phyloP scores from a whole-genome alignment of 1,284 basidiomycete species.

The Hemileia vastatrix region DNA sequence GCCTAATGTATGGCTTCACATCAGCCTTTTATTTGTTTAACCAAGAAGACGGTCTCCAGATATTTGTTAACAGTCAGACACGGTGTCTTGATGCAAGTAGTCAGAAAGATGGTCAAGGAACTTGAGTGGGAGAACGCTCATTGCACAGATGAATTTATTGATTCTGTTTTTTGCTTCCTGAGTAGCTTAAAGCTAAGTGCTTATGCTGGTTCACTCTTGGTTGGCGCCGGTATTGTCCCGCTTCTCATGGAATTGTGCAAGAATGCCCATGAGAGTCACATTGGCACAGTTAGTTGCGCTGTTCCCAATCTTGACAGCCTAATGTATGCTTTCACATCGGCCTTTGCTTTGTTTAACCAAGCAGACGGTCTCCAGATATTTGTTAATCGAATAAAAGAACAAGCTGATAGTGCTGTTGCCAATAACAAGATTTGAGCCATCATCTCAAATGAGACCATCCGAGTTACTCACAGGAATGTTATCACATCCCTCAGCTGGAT shows the following conservation, averaged over 20 bases:
- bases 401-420: conserved; percentile 27
- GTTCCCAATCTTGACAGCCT: no score
- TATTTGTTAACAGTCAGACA: conserved; percentile 90
- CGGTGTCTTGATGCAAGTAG: conserved; percentile 76
- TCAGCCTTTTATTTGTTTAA: conserved; percentile 83
- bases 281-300: no score
- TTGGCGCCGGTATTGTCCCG: conserved; percentile 86
- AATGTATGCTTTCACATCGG: no score
- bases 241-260: conserved; percentile 77
- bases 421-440: conserved; percentile 21
- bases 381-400: conserved; percentile 25
- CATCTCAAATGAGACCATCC: conserved; percentile 6
- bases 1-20: conserved; percentile 75
- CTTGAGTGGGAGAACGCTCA: conserved; percentile 45
- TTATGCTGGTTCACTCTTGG: conserved; percentile 78
- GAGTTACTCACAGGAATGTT: conserved; percentile 13
- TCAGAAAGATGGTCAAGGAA: conserved; percentile 67
- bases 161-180: conserved; percentile 74
- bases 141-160: conserved; percentile 56
- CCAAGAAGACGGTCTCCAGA: conserved; percentile 71
- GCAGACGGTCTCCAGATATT: no score
- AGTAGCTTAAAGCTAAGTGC: conserved; percentile 78
- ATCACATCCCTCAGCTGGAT: conserved; percentile 32
- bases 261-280: no score
- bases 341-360: no score